Percentiles rank a stretch among this genome's conserved stretches.
These are phyloP conservation scores for Aristolochia contorta DNA, from an alignment of 164 flowering plant species.

Conservation along the genomic window DNA sequence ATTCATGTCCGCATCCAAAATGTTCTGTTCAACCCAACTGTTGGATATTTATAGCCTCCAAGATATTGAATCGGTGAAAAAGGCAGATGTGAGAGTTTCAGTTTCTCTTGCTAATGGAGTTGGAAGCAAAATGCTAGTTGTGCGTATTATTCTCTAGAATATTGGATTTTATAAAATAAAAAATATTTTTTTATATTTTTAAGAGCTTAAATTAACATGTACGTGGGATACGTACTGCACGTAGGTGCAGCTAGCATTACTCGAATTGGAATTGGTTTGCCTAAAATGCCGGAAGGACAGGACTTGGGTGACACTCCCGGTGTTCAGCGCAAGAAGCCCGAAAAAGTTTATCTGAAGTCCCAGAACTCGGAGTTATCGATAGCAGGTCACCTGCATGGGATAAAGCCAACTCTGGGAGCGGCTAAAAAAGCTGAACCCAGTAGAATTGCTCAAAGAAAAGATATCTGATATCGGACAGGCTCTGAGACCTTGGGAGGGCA, in stretches of 20 bases:
- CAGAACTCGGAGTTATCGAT: constrained; percentile 1
- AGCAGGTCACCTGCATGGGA: constrained; percentile 6
- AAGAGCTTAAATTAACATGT: no score
- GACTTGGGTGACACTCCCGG: constrained; percentile 12
- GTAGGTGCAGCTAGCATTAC: no score
- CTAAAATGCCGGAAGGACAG: constrained; percentile 6
- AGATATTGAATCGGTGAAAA: no score
- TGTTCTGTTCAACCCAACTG: constrained; percentile 24
- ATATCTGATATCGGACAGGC: constrained; percentile 61
- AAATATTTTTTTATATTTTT: no score
- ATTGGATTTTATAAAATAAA: no score
- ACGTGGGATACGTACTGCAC: no score
- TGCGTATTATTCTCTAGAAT: no score
- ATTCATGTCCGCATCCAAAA: constrained; percentile 7
- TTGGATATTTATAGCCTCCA: constrained; percentile 20
- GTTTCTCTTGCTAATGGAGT: no score
- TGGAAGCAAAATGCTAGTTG: no score
- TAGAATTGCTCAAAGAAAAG: constrained; percentile 6
- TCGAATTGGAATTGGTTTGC: constrained; percentile 13
- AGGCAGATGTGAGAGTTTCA: constrained; percentile 12
- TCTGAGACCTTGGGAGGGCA: constrained; percentile 64
- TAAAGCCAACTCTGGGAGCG: constrained; percentile 9
- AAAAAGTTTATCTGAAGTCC: constrained; percentile 12
- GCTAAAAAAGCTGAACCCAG: constrained; percentile 1
- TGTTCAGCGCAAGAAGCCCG: constrained; percentile 1